Percentiles rank a stretch among this genome's conserved stretches.
phyloP scores from a whole-genome alignment of 257 asterid genomes.

The Nicotiana noctiflora region DNA sequence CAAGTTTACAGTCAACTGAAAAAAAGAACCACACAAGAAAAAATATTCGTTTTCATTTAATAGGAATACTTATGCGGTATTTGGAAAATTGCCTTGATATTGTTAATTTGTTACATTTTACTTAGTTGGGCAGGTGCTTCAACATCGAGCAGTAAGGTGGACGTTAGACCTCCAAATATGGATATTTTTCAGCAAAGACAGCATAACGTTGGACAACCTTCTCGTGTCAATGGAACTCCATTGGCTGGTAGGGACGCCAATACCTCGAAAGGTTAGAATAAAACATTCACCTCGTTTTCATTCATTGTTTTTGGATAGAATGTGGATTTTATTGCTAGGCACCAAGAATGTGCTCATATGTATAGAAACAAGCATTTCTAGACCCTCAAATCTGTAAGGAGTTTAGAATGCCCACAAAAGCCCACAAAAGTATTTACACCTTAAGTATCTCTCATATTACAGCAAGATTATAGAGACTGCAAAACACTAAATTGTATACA shows the following conservation, averaged over 20 bases:
- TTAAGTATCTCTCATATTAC: neutral
- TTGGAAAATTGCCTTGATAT: conserved; percentile 11
- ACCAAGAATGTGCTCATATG: neutral
- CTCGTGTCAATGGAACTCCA: conserved; percentile 19
- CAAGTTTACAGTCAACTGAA: neutral
- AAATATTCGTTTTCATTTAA: neutral
- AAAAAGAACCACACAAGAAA: neutral
- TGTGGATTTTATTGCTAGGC: neutral
- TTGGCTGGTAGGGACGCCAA: conserved; percentile 11
- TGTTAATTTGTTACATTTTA: neutral
- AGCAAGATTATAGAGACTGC: neutral
- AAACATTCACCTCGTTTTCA: neutral
- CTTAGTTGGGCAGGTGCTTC: neutral
- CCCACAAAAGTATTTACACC: neutral
- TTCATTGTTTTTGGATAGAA: neutral
- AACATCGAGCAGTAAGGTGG: conserved; percentile 8
- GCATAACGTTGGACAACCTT: conserved; percentile 18
- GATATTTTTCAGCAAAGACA: conserved; percentile 24
- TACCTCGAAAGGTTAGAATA: conserved; percentile 37
- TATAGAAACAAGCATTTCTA: neutral
- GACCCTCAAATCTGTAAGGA: neutral
- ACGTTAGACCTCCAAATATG: conserved; percentile 11
- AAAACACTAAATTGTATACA: neutral
- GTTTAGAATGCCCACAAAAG: neutral
- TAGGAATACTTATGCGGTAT: conserved; percentile 1